Percentiles rank a stretch among this genome's conserved stretches.
Evolutionary conservation across 23 red algal genomes (phyloP).

Genomic region (Gracilaria gracilis): DNA sequence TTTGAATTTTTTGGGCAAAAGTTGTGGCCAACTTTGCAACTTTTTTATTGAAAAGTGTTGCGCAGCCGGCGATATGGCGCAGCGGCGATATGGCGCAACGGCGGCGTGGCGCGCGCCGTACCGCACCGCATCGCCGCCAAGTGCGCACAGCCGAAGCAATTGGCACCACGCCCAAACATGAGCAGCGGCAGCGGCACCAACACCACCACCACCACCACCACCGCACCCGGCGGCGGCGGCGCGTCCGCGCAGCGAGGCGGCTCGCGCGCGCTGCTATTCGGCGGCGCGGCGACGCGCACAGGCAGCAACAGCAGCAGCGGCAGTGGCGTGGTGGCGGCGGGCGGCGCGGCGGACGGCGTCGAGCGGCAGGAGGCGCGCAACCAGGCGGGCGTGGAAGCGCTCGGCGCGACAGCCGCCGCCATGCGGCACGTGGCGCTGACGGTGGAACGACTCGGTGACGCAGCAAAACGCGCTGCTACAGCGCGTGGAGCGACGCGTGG

Average conservation of each 20-base stretch:
- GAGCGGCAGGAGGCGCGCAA: background rate
- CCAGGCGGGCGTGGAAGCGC: background rate
- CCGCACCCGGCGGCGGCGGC: background rate
- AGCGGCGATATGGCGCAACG: too few relatives aligned
- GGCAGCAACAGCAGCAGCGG: background rate
- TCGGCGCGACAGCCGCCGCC: background rate
- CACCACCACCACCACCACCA: background rate
- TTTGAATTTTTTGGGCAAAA: too few relatives aligned
- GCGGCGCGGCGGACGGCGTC: background rate
- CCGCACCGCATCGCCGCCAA: too few relatives aligned
- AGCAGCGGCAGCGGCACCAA: too few relatives aligned
- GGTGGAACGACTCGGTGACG: background rate
- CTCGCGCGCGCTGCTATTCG: constrained; percentile 10
- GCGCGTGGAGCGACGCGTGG: background rate
- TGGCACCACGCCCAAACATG: too few relatives aligned
- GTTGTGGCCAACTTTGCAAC: too few relatives aligned
- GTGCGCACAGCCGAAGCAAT: too few relatives aligned
- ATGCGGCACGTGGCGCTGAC: background rate
- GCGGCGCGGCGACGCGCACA: background rate
- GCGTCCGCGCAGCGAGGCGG: background rate
- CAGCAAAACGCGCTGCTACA: background rate
- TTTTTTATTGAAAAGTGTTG: too few relatives aligned
- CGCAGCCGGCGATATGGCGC: too few relatives aligned
- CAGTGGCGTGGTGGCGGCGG: too few relatives aligned
- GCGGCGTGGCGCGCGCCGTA: too few relatives aligned